Evolutionary conservation across 352 stramenopile genomes (phyloP), one percentile per base, ranked within the genome.

Genomic region (Thraustochytrium striatum): DNA sequence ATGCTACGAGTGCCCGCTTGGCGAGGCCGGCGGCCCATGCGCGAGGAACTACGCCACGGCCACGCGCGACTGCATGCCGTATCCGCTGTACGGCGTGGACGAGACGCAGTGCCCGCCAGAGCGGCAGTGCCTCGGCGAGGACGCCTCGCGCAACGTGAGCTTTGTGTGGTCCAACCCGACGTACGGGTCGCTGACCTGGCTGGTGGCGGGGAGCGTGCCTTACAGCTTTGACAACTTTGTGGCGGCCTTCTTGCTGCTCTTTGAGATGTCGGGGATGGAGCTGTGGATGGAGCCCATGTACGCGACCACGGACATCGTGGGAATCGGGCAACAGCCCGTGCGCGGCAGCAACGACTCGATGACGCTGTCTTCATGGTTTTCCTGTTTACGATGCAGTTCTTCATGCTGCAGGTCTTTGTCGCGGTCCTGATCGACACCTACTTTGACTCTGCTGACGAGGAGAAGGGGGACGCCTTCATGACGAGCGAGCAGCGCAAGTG

Each of bases 191-290:
- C 35, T 80, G 9, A 36, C 57, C 5, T 44, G 21, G 5, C 57
- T 39, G 11, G 21, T 25, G 87, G 35, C 50, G 0, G 39, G 32
- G 0, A 82, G 89, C 0, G 82, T 91, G 53, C 19, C 70, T 3
- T 86, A 91, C 35, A 91, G 91, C 69, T 94, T 95, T 78, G 83
- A 94, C 84, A 93, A 93, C 79, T 88, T 95, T 0, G 83, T 83
- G 3, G 61, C 41, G 0, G 89, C 89, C 0, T 90, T 95, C 85
- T 72, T 92, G 1, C 88, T 89, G 25, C 88, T 93, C 72, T 94
- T 93, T 68, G 90, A 94, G 72, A 88, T 95, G 21, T 92, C 89
- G 2, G 92, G 88, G 1, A 93, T 89, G 0, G 90, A 95, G 82
- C 89, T 88, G 28, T 95, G 90, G 90, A 84, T 85, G 0, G 86